Conservation (phyloP, 2,329 filamentous ascomycete genomes). For the Onygenales sp. region DNA sequence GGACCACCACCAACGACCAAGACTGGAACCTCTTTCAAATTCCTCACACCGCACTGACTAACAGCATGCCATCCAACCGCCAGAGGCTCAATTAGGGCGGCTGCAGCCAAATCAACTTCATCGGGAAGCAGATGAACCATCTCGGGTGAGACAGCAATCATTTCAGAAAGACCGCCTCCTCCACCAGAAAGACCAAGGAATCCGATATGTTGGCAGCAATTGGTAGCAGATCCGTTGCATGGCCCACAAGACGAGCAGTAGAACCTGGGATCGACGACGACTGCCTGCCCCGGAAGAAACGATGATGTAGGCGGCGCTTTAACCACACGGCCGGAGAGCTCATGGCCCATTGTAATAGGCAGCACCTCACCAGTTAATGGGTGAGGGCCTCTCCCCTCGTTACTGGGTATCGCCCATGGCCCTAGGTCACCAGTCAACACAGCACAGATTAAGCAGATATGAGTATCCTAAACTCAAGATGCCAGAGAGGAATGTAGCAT, state of each 20-base stretch:
- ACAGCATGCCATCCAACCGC: slow-evolving; percentile 57
- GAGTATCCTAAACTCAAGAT: not conserved
- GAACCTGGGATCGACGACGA: not conserved
- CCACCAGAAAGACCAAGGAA: slow-evolving; percentile 43
- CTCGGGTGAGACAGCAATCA: slow-evolving; percentile 16
- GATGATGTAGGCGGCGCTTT: not conserved
- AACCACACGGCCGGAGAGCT: slow-evolving; percentile 50
- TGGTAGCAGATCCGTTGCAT: not conserved
- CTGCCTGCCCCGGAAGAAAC: not conserved
- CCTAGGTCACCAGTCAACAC: not conserved
- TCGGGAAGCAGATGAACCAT: slow-evolving; percentile 18
- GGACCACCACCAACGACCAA: slow-evolving; percentile 53
- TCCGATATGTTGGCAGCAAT: not conserved
- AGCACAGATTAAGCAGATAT: not conserved
- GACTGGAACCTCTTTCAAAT: slow-evolving; percentile 32
- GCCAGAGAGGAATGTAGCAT: slow-evolving; percentile 26
- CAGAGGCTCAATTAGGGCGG: slow-evolving; percentile 53
- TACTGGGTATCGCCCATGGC: slow-evolving; percentile 22
- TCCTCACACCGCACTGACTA: slow-evolving; percentile 36
- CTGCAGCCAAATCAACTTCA: slow-evolving; percentile 13
- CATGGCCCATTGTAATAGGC: slow-evolving; percentile 55
- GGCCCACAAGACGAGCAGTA: not conserved
- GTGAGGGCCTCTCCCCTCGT: slow-evolving; percentile 36
- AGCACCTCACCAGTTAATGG: slow-evolving; percentile 48
- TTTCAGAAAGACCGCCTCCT: slow-evolving; percentile 19